Percentiles rank a stretch among this genome's conserved stretches.
Conservation (phyloP, 371 early-diverging fungal species). For the Apophysomyces variabilis region DNA sequence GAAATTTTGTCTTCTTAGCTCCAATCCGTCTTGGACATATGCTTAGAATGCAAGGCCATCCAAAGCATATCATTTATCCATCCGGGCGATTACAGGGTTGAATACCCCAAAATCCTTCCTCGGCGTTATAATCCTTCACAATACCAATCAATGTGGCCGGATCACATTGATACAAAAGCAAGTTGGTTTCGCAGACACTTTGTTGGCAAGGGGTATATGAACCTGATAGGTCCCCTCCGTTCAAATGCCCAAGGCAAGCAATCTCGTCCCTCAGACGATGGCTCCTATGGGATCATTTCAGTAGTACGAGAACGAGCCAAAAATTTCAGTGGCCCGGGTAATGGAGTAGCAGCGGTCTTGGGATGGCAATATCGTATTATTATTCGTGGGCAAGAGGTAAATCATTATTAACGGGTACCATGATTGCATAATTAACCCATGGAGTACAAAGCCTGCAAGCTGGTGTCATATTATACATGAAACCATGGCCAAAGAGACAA, state of each 20-base stretch:
- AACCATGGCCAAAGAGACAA: constrained; percentile 32
- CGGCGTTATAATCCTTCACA: neutral
- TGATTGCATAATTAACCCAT: neutral
- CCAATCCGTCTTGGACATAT: neutral
- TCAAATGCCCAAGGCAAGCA: constrained; percentile 5
- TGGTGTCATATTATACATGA: constrained; percentile 35
- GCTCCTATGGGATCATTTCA: constrained; percentile 37
- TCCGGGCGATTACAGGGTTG: neutral
- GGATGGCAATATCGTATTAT: constrained; percentile 46
- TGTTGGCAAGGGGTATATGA: constrained; percentile 50
- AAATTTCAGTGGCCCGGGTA: constrained; percentile 25
- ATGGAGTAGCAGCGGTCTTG: constrained; percentile 18
- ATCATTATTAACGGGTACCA: neutral
- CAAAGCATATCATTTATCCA: neutral
- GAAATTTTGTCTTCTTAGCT: neutral
- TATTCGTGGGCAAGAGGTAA: constrained; percentile 38
- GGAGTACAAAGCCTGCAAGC: constrained; percentile 2
- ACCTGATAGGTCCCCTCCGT: constrained; percentile 30
- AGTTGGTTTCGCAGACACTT: constrained; percentile 51
- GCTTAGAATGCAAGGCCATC: neutral
- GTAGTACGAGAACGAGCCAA: constrained; percentile 43
- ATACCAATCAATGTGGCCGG: constrained; percentile 25
- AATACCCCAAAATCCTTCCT: constrained; percentile 15
- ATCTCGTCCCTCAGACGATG: neutral
- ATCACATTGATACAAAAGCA: constrained; percentile 36